Evolutionary conservation across 2,329 filamentous ascomycete genomes (phyloP), one percentile per base, ranked within the genome.

Genomic region (Cladosporium velox): DNA sequence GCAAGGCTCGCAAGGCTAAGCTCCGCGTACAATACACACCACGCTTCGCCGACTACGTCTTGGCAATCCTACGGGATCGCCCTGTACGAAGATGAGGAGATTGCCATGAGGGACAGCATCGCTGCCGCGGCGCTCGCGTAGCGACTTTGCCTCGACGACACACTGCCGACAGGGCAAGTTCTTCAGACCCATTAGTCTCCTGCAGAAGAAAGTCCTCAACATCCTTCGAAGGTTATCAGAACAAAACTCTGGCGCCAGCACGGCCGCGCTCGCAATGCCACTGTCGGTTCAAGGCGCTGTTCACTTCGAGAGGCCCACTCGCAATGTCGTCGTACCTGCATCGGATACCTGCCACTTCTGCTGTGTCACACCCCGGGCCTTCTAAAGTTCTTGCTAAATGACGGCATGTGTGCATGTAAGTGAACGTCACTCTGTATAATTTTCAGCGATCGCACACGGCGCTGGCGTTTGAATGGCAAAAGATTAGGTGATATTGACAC

Each of bases 201-300:
- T 59, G 57, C 38, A 59, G 26, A 59, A 38, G 38, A 47, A 32
- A 41, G 35, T 28, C 24, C 21, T 38, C 35, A 35, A 21, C 57
- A 21, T 59, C 57, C 57, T 59, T 35, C 57, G 57, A 59, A 59
- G 35, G 34, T 15, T 26, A 21, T 59, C 57, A n/a, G 52, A 55
- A 55, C 52, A 34, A 55, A 55, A 55, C 15, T 34, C 32, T 55
- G 52, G 28, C 52, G 30, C 14, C 52, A n/a, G 28, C 38, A 59
- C 32, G 55, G n/a, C 57, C 57, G 38, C 28, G 57, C 57, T 59
- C 38, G 52, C 32, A 55, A 55, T 30, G 30, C 52, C 52, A 55
- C 52, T 34, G 18, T 55, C 52, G 52, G 28, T 55, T 55, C 28
- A 55, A 55, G 52, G 52, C 52, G 52, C 28, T 30, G 26, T 55